A percentile compares a stretch with the other conserved stretches of the same genome.
These are phyloP conservation scores for Parascedosporium putredinis DNA, from an alignment of 2,329 filamentous ascomycete genomes.

Conservation along the genomic window DNA sequence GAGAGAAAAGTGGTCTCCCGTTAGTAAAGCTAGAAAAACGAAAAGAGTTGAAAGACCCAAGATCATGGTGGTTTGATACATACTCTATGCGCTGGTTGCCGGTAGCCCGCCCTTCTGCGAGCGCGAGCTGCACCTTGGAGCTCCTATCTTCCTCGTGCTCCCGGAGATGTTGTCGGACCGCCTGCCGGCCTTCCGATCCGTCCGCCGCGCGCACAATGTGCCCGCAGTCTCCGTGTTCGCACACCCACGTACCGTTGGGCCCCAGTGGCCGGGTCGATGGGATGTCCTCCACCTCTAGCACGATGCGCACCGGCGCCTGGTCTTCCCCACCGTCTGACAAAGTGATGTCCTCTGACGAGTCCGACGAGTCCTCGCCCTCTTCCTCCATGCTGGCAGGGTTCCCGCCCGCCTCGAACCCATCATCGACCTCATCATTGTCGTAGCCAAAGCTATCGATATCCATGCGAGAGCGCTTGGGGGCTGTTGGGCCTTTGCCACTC, in stretches of 20 bases:
- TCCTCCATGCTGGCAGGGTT: not conserved
- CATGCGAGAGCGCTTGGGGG: slow-evolving; percentile 22
- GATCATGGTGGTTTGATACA: no score
- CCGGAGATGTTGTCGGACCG: slow-evolving; percentile 49
- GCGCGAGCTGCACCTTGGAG: slow-evolving; percentile 37
- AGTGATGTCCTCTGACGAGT: slow-evolving; percentile 32
- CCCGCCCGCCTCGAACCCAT: slow-evolving; percentile 1
- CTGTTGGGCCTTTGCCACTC: slow-evolving; percentile 24
- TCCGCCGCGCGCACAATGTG: slow-evolving; percentile 55
- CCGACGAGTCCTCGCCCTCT: slow-evolving; percentile 7
- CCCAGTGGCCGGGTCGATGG: slow-evolving; percentile 40
- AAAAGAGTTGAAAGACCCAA: slow-evolving; percentile 22
- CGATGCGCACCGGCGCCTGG: slow-evolving; percentile 10
- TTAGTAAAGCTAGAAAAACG: not conserved
- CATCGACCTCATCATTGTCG: slow-evolving; percentile 18
- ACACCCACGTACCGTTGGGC: slow-evolving; percentile 55
- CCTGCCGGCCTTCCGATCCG: slow-evolving; percentile 38
- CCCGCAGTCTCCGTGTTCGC: slow-evolving; percentile 52
- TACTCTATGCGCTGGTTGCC: slow-evolving; percentile 49
- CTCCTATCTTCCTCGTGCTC: slow-evolving; percentile 48
- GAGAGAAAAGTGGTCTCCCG: not conserved
- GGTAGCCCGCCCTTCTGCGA: slow-evolving; percentile 41
- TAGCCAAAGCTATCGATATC: slow-evolving; percentile 13
- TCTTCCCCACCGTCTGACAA: slow-evolving; percentile 25
- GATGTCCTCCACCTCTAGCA: slow-evolving; percentile 16